Percentiles rank a stretch among this genome's conserved stretches.
Conservation (phyloP, 2,329 filamentous ascomycete species). For the Beauveria sp. region DNA sequence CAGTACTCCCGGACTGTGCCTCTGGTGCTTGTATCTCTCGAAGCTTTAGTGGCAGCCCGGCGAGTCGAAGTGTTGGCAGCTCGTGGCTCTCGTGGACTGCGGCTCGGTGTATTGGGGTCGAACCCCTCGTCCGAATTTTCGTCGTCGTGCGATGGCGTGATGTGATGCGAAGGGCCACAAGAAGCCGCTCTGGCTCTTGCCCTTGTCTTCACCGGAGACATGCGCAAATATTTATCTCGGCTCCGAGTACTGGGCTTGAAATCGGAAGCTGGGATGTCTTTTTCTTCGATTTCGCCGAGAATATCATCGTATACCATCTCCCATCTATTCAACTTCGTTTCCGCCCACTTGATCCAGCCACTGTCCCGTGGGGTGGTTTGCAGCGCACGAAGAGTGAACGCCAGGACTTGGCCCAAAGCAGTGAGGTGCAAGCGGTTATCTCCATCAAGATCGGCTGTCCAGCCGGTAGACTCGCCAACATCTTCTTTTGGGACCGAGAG, state of each 20-base stretch:
- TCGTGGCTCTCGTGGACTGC: constrained; percentile 16
- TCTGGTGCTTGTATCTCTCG: background rate
- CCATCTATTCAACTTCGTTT: background rate
- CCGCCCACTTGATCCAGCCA: background rate
- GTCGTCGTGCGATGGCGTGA: background rate
- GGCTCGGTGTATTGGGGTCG: constrained; percentile 10
- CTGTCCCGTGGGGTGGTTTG: background rate
- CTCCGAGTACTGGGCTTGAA: background rate
- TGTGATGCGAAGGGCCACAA: background rate
- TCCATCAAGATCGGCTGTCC: background rate
- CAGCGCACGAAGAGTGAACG: constrained; percentile 6
- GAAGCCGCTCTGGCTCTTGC: background rate
- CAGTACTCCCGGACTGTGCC: background rate
- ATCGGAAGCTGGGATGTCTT: background rate
- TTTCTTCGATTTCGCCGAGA: background rate
- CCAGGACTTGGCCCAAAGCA: background rate
- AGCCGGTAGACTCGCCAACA: background rate
- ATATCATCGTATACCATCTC: constrained; percentile 6
- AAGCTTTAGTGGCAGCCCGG: background rate
- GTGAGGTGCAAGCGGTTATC: constrained; percentile 3
- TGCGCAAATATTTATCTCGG: background rate
- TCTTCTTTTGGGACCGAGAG: background rate
- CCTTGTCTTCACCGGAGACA: background rate
- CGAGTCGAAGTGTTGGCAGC: background rate
- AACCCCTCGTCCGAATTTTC: background rate